Evolutionary conservation across 2,329 filamentous ascomycete species (phyloP).

Genomic region (Phialemoniopsis sp.): DNA sequence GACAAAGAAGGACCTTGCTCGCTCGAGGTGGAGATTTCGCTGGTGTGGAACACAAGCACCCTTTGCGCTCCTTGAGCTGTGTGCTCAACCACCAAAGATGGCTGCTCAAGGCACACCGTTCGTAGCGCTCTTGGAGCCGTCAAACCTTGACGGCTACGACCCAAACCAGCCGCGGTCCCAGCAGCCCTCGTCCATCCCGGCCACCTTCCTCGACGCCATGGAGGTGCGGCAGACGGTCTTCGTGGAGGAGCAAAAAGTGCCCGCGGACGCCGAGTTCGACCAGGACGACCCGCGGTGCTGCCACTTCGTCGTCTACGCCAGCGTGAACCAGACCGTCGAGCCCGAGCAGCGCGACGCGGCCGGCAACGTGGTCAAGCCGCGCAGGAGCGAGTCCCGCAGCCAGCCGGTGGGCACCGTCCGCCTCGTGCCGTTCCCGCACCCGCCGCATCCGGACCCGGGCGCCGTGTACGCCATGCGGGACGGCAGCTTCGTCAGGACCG

Average conservation of each 20-base stretch:
- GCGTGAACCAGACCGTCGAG: slow-evolving; percentile 43
- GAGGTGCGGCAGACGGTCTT: slow-evolving; percentile 57
- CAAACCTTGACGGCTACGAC: slow-evolving; percentile 26
- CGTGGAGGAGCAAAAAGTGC: slow-evolving; percentile 53
- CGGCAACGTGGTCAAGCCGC: slow-evolving; percentile 34
- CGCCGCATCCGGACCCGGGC: slow-evolving; percentile 53
- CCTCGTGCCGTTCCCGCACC: slow-evolving; percentile 76
- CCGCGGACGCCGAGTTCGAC: slow-evolving; percentile 71
- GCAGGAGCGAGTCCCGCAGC: slow-evolving; percentile 36
- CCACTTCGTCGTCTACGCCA: slow-evolving; percentile 85
- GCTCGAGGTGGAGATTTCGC: no score
- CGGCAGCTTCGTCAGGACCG: slow-evolving; percentile 26
- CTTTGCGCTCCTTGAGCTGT: no score
- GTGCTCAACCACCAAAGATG: no score
- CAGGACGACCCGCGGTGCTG: slow-evolving; percentile 73
- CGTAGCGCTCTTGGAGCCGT: neutral
- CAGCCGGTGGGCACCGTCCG: slow-evolving; percentile 71
- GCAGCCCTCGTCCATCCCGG: slow-evolving; percentile 44
- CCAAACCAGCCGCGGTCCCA: slow-evolving; percentile 28
- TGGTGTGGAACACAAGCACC: no score
- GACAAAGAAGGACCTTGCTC: no score
- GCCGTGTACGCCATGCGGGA: slow-evolving; percentile 37
- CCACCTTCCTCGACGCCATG: slow-evolving; percentile 61
- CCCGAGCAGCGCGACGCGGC: slow-evolving; percentile 37
- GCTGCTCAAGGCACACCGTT: neutral